phyloP scores from a whole-genome alignment of 768 basidiomycete genomes.

The Trametes gibbosa region DNA sequence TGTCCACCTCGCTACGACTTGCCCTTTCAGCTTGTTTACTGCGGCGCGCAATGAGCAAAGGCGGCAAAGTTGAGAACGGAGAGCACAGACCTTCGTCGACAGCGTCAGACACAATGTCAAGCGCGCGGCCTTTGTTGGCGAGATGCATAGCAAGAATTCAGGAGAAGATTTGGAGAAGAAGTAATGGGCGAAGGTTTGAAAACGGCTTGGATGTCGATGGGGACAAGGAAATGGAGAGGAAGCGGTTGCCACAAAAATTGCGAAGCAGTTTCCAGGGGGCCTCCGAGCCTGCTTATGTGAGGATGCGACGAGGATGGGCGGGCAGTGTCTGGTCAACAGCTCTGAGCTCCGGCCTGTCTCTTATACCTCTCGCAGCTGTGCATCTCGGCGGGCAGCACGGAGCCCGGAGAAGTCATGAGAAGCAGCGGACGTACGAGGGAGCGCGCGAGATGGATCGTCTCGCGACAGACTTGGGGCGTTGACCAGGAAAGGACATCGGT shows the following conservation, averaged over 20 bases:
- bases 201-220: background rate
- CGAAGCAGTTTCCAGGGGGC: constrained; percentile 9
- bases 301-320: constrained; percentile 1
- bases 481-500: background rate
- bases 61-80: background rate
- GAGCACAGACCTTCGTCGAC: constrained; percentile 43
- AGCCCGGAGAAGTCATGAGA: constrained; percentile 7
- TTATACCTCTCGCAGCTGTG: background rate
- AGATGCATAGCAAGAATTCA: background rate
- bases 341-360: constrained; percentile 3
- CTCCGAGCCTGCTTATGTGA: constrained; percentile 12
- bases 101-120: constrained; percentile 48
- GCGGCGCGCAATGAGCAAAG: background rate
- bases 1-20: constrained; percentile 42
- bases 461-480: constrained; percentile 5
- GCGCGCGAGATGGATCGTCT: background rate
- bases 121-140: constrained; percentile 17
- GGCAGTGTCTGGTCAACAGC: background rate
- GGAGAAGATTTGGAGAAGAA: too few species aligned
- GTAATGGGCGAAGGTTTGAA: background rate
- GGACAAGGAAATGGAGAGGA: background rate
- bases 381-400: constrained; percentile 1
- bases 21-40: constrained; percentile 73
- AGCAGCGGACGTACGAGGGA: background rate
- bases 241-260: background rate